phyloP scores from a whole-genome alignment of 208 protist genomes.

The Acanthamoeba triangularis region DNA sequence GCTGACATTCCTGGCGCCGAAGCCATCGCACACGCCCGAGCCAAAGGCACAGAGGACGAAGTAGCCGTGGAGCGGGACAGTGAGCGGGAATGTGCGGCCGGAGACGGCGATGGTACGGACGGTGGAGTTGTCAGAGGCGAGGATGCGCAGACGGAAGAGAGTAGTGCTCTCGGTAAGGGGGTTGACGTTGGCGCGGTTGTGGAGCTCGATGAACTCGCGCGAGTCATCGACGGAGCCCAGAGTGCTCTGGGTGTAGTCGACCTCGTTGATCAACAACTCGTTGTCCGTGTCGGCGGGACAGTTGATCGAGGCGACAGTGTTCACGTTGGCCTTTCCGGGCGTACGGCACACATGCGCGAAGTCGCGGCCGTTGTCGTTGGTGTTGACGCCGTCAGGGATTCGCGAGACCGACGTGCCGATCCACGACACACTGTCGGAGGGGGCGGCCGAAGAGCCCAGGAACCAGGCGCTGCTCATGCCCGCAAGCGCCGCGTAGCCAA shows the following conservation, averaged over 20 bases:
- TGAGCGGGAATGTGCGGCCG: neutral
- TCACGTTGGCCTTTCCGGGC: neutral
- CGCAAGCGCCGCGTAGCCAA: neutral
- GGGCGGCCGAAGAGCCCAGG: too few relatives aligned
- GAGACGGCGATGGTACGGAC: neutral
- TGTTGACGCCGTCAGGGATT: neutral
- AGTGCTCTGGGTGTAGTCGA: neutral
- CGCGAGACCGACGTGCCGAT: neutral
- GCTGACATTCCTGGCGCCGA: neutral
- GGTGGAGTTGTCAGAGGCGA: neutral
- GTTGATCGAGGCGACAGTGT: neutral
- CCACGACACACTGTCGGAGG: neutral
- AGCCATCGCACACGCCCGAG: neutral
- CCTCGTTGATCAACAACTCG: neutral
- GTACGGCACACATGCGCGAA: neutral
- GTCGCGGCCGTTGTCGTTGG: neutral
- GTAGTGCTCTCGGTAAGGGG: neutral
- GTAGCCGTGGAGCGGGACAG: neutral
- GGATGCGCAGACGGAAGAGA: neutral
- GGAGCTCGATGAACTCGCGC: neutral
- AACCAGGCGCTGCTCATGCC: neutral
- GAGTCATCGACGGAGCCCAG: neutral
- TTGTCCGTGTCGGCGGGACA: neutral
- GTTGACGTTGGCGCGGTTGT: neutral
- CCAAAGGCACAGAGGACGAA: neutral